Base-by-base conservation (phyloP, 805 yeast genomes). In the Naumovozyma baii region DNA sequence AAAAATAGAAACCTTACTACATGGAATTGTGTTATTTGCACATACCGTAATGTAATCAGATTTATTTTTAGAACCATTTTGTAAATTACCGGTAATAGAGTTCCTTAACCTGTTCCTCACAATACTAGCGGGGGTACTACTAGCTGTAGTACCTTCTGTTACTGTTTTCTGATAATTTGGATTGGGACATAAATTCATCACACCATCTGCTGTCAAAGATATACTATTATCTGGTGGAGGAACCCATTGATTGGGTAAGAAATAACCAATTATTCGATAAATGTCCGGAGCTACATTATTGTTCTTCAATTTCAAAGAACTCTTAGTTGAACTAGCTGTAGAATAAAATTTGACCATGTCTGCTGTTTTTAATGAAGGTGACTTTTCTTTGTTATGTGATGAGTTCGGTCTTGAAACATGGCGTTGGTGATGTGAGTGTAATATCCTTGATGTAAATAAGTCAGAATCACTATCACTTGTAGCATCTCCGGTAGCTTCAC, bases 161-260 rank as follows among this genome's bases (percentile, higher is more conserved):
- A 49, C 38, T 19, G 47, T 43, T 2, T 51, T 45, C 30, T 52
- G 55, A 51, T 52, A 55, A 38, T 48, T 49, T 3, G 60, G 55
- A 29, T 57, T 57, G 2, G 56, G 52, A 33, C 44, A 36, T 8
- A 52, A 18, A 13, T 38, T 39, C 13, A 44, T 39, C 8, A 55
- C 42, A 4, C 61, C 63, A 48, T 59, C 63, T 9, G 41, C 41
- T 19, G 64, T 54, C 14, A 56, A 31, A 4, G 43, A 15, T 9
- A 58, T 39, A 26, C 55, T 44, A 30, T 55, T 53, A 26, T 48
- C 51, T 2, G 57, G 36, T 39, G 51, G 61, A 9, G 43, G 16
- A 5, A 47, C 31, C 64, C 64, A 59, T 18, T 42, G 41, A 29
- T 49, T 51, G 2, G 64, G 64, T 33, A 59, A 41, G 8, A 46